Conservation (phyloP, 495 filamentous ascomycete genomes). For the Neurospora sp. region DNA sequence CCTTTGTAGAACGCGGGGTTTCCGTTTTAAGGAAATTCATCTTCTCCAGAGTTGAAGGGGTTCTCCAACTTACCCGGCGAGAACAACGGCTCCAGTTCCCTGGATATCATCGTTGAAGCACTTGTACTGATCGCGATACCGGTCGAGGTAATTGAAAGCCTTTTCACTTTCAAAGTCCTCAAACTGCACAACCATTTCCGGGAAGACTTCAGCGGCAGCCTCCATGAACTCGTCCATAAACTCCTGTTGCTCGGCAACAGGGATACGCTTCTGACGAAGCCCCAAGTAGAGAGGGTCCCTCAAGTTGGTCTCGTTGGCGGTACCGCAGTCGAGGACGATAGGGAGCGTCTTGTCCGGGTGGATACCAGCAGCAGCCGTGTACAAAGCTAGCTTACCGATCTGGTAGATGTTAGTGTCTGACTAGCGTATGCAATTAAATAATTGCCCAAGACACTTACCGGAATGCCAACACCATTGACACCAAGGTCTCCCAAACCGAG, state of each 20-base stretch:
- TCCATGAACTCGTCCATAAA: constrained; percentile 98
- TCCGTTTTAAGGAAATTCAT: background rate
- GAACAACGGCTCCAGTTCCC: constrained; percentile 91
- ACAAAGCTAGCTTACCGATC: constrained; percentile 82
- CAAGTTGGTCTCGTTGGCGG: constrained; percentile 77
- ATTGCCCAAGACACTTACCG: constrained; percentile 48
- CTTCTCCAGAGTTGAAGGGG: background rate
- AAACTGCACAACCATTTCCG: constrained; percentile 92
- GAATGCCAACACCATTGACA: constrained; percentile 96
- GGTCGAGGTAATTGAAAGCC: constrained; percentile 86
- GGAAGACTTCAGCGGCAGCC: constrained; percentile 78
- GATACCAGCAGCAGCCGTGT: constrained; percentile 95
- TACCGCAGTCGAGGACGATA: constrained; percentile 85
- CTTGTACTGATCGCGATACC: constrained; percentile 78
- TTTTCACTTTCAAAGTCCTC: constrained; percentile 93
- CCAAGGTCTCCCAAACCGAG: constrained; percentile 92
- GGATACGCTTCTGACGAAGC: constrained; percentile 69
- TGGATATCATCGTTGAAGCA: constrained; percentile 99
- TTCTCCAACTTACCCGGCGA: constrained; percentile 54
- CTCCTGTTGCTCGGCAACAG: constrained; percentile 72
- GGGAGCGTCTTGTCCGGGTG: constrained; percentile 85
- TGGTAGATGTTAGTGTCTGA: constrained; percentile 18
- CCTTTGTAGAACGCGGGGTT: background rate
- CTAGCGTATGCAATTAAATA: background rate
- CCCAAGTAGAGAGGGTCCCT: constrained; percentile 94